Evolutionary conservation across 1,284 basidiomycete genomes (phyloP).

Genomic region (Takashimella tepidaria): DNA sequence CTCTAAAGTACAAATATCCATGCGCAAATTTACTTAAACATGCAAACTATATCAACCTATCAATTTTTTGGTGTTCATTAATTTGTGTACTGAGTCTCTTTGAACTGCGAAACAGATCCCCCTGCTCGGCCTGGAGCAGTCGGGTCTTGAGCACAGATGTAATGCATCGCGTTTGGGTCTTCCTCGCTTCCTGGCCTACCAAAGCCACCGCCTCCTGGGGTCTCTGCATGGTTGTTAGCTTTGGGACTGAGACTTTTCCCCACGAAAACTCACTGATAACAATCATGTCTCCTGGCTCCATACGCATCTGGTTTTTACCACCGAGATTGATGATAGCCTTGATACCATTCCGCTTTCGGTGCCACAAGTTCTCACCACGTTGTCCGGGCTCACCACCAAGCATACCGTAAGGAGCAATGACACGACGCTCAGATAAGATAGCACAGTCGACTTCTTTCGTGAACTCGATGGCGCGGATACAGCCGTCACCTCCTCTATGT

Average conservation of each 20-base stretch:
- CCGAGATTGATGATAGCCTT: slow-evolving; percentile 5
- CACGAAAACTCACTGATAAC: slow-evolving; percentile 21
- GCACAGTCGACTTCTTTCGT: slow-evolving; percentile 82
- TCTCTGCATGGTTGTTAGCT: not conserved
- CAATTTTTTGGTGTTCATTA: too few relatives aligned
- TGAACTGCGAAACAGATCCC: slow-evolving; percentile 7
- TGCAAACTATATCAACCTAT: too few relatives aligned
- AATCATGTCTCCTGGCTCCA: slow-evolving; percentile 16
- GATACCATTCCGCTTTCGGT: not conserved
- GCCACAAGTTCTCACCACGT: slow-evolving; percentile 82
- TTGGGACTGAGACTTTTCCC: not conserved
- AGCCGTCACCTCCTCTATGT: slow-evolving; percentile 81
- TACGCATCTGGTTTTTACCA: slow-evolving; percentile 16
- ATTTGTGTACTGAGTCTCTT: slow-evolving; percentile 5
- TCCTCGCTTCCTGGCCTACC: slow-evolving; percentile 7
- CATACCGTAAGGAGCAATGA: slow-evolving; percentile 83
- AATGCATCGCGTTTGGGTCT: slow-evolving; percentile 3
- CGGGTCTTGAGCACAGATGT: slow-evolving; percentile 1
- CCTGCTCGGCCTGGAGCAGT: not conserved
- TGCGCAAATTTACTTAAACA: too few relatives aligned
- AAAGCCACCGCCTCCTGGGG: slow-evolving; percentile 4
- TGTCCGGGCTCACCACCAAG: slow-evolving; percentile 73
- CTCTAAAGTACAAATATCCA: too few relatives aligned
- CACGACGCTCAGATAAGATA: slow-evolving; percentile 68
- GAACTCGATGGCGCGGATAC: slow-evolving; percentile 77